Conservation (phyloP, 371 early-diverging fungal genomes). For the Racocetra persica region DNA sequence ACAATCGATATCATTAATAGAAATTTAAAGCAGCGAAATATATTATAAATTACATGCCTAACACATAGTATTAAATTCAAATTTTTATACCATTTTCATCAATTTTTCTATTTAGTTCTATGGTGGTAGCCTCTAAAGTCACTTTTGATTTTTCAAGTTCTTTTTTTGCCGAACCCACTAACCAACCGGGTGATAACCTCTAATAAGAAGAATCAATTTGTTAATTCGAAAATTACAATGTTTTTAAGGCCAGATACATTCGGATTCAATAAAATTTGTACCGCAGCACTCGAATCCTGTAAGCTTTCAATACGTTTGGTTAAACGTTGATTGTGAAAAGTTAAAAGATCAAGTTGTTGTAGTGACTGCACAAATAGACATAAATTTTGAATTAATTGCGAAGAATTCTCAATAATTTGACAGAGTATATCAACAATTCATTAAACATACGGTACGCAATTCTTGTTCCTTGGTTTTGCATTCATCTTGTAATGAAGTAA, state of each 20-base stretch:
- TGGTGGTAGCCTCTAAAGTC: constrained; percentile 61
- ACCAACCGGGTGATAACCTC: constrained; percentile 31
- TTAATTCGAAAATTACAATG: background rate
- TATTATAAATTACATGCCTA: background rate
- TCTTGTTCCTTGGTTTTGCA: constrained; percentile 74
- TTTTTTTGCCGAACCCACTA: constrained; percentile 67
- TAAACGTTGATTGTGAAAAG: constrained; percentile 70
- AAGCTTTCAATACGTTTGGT: constrained; percentile 71
- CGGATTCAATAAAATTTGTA: constrained; percentile 17
- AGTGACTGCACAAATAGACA: constrained; percentile 47
- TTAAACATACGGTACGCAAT: constrained; percentile 60
- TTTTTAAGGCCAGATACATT: background rate
- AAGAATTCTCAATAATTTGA: background rate
- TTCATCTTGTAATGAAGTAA: constrained; percentile 61
- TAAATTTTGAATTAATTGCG: background rate
- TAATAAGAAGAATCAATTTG: background rate
- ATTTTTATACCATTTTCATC: constrained; percentile 63
- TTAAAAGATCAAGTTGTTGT: constrained; percentile 67
- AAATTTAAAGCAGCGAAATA: too few relatives aligned
- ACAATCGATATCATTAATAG: background rate
- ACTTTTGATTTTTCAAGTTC: constrained; percentile 64
- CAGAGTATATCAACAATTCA: background rate
- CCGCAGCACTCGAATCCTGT: constrained; percentile 60
- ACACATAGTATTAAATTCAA: background rate
- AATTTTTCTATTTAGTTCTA: constrained; percentile 65